Conservation (phyloP, 768 basidiomycete genomes). For the Candolleomyces efflorescens region DNA sequence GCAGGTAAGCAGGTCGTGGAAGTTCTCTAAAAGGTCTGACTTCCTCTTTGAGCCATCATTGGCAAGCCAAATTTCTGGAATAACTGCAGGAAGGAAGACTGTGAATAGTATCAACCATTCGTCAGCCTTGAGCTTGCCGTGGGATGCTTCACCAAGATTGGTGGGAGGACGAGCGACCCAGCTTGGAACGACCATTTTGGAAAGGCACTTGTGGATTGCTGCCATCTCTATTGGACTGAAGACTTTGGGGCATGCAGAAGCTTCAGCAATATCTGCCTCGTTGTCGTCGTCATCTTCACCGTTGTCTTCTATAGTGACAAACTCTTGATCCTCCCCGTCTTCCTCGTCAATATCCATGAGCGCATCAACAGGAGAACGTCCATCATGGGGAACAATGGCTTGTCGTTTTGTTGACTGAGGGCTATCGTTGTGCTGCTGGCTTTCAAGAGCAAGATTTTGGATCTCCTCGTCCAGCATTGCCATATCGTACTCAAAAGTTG, state of each 20-base stretch:
- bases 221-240: constrained; percentile 6
- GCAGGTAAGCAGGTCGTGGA: constrained; percentile 16
- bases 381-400: too few species aligned
- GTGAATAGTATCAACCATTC: constrained; percentile 16
- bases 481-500: too few species aligned
- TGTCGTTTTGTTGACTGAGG: too few species aligned
- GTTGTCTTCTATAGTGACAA: too few species aligned
- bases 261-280: not conserved
- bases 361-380: too few species aligned
- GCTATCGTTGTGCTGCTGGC: too few species aligned
- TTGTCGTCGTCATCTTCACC: too few species aligned
- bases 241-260: not conserved
- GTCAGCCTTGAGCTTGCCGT: constrained; percentile 21
- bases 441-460: too few species aligned
- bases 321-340: too few species aligned
- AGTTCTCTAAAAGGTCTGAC: constrained; percentile 16
- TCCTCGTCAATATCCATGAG: too few species aligned
- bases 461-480: too few species aligned
- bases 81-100: constrained; percentile 16
- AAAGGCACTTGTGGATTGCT: constrained; percentile 10
- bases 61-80: constrained; percentile 17
- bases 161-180: constrained; percentile 18
- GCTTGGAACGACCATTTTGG: constrained; percentile 1
- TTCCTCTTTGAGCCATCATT: not conserved
- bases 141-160: constrained; percentile 17